Conservation (phyloP, 306 rosid species). For the Lathyrus sativus region DNA sequence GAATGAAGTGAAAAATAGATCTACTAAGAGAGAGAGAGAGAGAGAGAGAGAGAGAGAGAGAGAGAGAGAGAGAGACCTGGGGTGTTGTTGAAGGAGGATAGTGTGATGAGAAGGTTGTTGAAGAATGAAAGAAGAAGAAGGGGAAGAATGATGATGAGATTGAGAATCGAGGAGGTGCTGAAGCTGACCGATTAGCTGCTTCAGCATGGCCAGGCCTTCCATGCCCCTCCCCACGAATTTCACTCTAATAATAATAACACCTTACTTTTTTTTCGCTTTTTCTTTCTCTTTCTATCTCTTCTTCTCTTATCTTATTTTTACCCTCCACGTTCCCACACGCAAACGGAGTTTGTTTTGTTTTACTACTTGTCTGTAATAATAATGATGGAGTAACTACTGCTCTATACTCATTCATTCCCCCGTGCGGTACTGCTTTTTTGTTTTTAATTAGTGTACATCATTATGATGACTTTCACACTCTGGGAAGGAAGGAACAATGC, state of each 20-base stretch:
- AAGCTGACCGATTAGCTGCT: constrained; percentile 78
- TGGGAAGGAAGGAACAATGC: background rate
- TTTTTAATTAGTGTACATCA: background rate
- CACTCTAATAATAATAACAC: background rate
- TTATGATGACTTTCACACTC: background rate
- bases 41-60: constrained; percentile 23
- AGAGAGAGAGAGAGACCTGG: constrained; percentile 51
- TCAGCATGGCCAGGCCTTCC: constrained; percentile 83
- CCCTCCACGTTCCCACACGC: too few relatives aligned
- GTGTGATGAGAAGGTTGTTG: constrained; percentile 43
- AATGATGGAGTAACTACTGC: too few relatives aligned
- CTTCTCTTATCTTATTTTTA: constrained; percentile 24
- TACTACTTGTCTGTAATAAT: background rate
- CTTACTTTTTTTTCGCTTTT: background rate
- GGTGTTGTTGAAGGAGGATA: constrained; percentile 41
- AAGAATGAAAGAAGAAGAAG: constrained; percentile 10
- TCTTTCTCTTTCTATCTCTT: constrained; percentile 16
- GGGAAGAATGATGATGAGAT: constrained; percentile 7
- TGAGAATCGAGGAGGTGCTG: constrained; percentile 56
- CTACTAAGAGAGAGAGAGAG: constrained; percentile 20
- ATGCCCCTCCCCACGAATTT: constrained; percentile 39
- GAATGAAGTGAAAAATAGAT: constrained; percentile 6
- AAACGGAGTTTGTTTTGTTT: too few relatives aligned
- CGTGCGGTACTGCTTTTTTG: constrained; percentile 35
- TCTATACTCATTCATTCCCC: constrained; percentile 31